Evolutionary conservation across 2,329 filamentous ascomycete genomes (phyloP).

Genomic region (Fusarium acutatum): DNA sequence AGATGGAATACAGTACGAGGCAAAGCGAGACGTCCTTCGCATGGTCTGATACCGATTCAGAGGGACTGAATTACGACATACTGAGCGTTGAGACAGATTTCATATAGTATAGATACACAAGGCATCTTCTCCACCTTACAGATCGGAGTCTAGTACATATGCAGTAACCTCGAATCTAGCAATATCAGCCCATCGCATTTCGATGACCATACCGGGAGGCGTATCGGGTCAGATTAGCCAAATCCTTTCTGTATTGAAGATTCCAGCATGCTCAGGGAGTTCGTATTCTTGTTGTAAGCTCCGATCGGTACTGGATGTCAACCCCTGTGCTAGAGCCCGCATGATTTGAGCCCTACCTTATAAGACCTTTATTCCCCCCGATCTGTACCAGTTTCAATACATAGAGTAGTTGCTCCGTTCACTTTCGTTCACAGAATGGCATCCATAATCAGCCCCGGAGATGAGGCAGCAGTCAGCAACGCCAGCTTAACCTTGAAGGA

Average conservation of each 20-base stretch:
- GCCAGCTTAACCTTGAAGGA: not conserved
- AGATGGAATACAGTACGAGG: not conserved
- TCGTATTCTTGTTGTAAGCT: constrained; percentile 15
- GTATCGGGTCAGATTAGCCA: too few relatives aligned
- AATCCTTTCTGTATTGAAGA: too few relatives aligned
- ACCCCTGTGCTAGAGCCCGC: too few relatives aligned
- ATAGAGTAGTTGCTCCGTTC: accelerated
- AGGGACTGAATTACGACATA: not conserved
- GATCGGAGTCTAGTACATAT: constrained; percentile 41
- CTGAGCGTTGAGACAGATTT: not conserved
- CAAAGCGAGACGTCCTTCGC: too few relatives aligned
- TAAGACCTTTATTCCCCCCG: not conserved
- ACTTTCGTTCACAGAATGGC: not conserved
- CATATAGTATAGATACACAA: not conserved
- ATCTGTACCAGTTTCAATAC: not conserved
- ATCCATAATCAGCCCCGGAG: not conserved
- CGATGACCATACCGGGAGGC: not conserved
- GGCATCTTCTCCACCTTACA: not conserved
- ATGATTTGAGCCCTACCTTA: not conserved
- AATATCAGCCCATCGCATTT: constrained; percentile 12
- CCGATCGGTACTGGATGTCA: not conserved
- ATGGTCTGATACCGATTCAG: not conserved
- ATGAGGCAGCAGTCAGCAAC: not conserved
- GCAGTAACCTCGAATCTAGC: constrained; percentile 4
- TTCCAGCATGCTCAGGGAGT: too few relatives aligned